Evolutionary conservation across 306 rosid species (phyloP), one percentile per base, ranked within the genome.

Genomic region (Ziziphus jujuba): DNA sequence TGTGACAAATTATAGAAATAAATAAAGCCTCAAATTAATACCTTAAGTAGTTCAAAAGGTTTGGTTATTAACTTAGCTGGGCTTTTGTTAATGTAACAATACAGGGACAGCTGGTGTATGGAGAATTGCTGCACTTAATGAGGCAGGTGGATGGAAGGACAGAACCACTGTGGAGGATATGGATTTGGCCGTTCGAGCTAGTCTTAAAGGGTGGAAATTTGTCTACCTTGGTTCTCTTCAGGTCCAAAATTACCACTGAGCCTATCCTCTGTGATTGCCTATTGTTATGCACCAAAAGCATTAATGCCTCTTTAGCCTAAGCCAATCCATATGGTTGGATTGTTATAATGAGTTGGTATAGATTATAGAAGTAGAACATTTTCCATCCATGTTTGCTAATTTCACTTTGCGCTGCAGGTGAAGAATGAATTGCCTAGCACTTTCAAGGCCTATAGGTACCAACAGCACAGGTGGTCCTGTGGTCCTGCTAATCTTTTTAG

Each of bases 201-300:
- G 96, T 85, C 97, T 91, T 70, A 89, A 87, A 65, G 97, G 97
- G 62, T 89, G 97, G 96, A 91, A 89, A 69, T 91, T 89, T 79
- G 61, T 91, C 12, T 91, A 89, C 84, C 79, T 91, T 12, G 63
- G 87, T n/a, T 23, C 40, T 72, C 58, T 91, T 52, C 52, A 91
- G 89, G 97, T 84, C 59, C 54, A 23, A 22, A 25, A 11, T 56
- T 56, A 19, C 9, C 43, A 23, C 6, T 52, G 24, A 6, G 5
- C 9, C 3, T 17, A 50, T 50, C 16, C 20, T 16, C 33, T 40
- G 35, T 49, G n/a, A 71, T 56, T 40, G 36, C 47, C 14, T 15
- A 28, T 61, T 68, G 33, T 44, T 20, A 33, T 44, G 56, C 56
- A 56, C 47, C n/a, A 1, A 19, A 19, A 2, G n/a, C 14, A 31